phyloP scores from a whole-genome alignment of 2,329 filamentous ascomycete species.

The Dactylonectria estremocensis region DNA sequence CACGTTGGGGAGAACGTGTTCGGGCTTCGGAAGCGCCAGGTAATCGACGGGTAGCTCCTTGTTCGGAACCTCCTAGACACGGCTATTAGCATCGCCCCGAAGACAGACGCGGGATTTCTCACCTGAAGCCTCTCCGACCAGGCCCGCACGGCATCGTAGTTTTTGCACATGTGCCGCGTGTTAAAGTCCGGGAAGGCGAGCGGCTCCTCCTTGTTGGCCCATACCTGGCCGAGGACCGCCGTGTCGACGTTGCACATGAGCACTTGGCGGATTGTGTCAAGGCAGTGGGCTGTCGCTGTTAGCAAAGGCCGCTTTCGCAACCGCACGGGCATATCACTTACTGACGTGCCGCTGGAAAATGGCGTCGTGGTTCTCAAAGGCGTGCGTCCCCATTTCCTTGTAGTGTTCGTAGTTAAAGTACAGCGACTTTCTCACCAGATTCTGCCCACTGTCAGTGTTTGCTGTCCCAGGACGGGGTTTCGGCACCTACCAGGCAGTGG shows the following conservation, averaged over 20 bases:
- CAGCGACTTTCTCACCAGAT: slow-evolving; percentile 70
- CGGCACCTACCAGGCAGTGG: slow-evolving; percentile 67
- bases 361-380: slow-evolving; percentile 69
- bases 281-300: slow-evolving; percentile 61
- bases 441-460: slow-evolving; percentile 53
- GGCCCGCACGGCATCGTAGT: slow-evolving; percentile 66
- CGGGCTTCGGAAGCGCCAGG: slow-evolving; percentile 22
- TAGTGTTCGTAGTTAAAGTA: slow-evolving; percentile 75
- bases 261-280: slow-evolving; percentile 74
- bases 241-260: slow-evolving; percentile 76
- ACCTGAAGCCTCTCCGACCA: slow-evolving; percentile 71
- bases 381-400: slow-evolving; percentile 61
- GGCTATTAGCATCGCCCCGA: slow-evolving; percentile 8
- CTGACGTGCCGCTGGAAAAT: slow-evolving; percentile 71
- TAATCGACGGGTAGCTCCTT: slow-evolving; percentile 37
- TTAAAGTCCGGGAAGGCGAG: slow-evolving; percentile 74
- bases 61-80: slow-evolving; percentile 38
- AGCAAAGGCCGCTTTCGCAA: neutral
- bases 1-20: slow-evolving; percentile 35
- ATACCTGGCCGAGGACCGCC: slow-evolving; percentile 73
- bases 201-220: slow-evolving; percentile 63
- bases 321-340: slow-evolving; percentile 52
- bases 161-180: slow-evolving; percentile 71
- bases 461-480: fast-evolving
- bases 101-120: neutral